Conservation (phyloP, 768 basidiomycete species). For the Neoboletus subvelutipes region DNA sequence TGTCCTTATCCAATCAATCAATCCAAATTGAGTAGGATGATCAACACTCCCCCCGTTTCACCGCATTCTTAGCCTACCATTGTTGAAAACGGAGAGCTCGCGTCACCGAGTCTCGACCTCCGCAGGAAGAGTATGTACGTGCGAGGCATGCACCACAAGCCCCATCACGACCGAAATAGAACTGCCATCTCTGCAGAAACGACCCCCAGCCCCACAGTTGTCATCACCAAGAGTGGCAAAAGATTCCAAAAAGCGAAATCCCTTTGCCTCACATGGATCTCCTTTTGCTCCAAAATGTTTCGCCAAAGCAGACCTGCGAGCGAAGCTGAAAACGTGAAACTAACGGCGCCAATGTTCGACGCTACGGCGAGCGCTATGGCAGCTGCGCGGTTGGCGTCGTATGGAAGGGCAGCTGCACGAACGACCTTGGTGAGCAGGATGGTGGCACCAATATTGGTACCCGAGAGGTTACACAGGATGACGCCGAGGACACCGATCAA, state of each 20-base stretch:
- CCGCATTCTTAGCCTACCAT: background rate
- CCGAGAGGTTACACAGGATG: constrained; percentile 75
- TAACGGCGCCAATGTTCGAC: constrained; percentile 89
- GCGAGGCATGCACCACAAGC: background rate
- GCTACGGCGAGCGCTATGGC: constrained; percentile 79
- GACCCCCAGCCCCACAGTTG: constrained; percentile 61
- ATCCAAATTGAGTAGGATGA: background rate
- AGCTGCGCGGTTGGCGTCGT: constrained; percentile 48
- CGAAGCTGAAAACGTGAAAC: constrained; percentile 84
- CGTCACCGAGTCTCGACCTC: background rate
- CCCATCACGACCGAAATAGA: constrained; percentile 29
- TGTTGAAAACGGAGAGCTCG: background rate
- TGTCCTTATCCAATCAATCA: too few relatives aligned
- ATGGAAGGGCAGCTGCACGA: constrained; percentile 41
- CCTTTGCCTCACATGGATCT: constrained; percentile 54
- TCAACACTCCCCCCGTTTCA: background rate
- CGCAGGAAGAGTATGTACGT: background rate
- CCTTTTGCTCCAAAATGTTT: constrained; percentile 70
- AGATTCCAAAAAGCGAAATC: constrained; percentile 76
- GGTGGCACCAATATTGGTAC: constrained; percentile 90
- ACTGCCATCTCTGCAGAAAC: constrained; percentile 78
- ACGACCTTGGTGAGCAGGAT: constrained; percentile 85
- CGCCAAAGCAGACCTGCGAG: constrained; percentile 88
- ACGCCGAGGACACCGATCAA: constrained; percentile 71
- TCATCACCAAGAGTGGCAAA: constrained; percentile 63